These are phyloP conservation scores for Beauveria australis DNA, from an alignment of 2,329 filamentous ascomycete genomes.

Conservation along the genomic window DNA sequence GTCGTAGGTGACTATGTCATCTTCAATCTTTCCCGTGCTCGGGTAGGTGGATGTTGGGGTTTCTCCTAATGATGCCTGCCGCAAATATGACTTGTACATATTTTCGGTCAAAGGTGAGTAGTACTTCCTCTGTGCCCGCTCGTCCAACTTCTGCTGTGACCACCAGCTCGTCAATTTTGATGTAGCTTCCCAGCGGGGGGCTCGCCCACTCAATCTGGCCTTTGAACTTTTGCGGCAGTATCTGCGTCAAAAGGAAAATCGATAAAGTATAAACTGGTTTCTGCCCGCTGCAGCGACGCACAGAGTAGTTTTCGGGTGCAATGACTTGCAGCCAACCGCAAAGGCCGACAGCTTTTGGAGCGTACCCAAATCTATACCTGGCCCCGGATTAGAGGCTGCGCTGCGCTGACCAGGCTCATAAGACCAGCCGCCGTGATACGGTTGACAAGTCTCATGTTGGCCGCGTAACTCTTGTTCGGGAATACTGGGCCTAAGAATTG, in stretches of 20 bases:
- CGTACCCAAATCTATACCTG: too few species aligned
- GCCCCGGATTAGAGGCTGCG: too few species aligned
- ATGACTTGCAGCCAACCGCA: conserved; percentile 10
- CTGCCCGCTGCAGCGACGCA: conserved; percentile 13
- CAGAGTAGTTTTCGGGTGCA: conserved; percentile 12
- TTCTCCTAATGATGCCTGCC: background rate
- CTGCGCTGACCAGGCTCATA: too few species aligned
- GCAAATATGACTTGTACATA: background rate
- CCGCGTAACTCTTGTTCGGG: too few species aligned
- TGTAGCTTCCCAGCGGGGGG: background rate
- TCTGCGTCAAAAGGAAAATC: conserved; percentile 11
- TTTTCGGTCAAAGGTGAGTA: background rate
- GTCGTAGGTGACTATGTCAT: too few species aligned
- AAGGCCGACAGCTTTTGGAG: too few species aligned
- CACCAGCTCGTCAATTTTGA: background rate
- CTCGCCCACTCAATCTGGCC: background rate
- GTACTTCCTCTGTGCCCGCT: background rate
- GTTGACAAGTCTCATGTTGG: too few species aligned
- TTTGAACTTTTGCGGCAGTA: conserved; percentile 3
- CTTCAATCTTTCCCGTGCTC: too few species aligned
- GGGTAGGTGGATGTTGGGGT: background rate
- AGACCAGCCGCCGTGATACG: too few species aligned
- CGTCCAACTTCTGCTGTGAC: background rate
- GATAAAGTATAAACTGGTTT: conserved; percentile 13
- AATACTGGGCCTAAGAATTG: too few species aligned